Conservation (phyloP, 257 asterid genomes). For the Solanum virginianum region DNA sequence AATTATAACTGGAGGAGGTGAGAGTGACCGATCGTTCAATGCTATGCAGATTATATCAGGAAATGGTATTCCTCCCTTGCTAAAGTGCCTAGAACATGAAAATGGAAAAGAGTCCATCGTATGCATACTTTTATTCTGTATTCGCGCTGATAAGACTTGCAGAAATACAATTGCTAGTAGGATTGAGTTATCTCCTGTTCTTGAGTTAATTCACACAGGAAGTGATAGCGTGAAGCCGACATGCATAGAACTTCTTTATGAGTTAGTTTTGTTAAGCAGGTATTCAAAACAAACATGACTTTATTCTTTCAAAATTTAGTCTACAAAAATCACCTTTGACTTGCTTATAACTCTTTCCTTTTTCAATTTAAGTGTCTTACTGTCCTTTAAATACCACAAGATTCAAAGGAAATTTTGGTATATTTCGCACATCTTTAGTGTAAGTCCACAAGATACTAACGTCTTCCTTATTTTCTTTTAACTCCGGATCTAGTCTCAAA, state of each 20-base stretch:
- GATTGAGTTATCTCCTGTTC: conserved; percentile 50
- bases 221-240: conserved; percentile 39
- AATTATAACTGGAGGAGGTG: conserved; percentile 54
- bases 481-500: background rate
- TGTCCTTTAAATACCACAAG: background rate
- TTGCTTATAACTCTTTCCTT: background rate
- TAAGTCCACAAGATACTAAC: background rate
- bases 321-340: background rate
- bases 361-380: background rate
- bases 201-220: conserved; percentile 66
- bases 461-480: background rate
- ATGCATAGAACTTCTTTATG: conserved; percentile 61
- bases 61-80: conserved; percentile 44
- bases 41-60: conserved; percentile 30
- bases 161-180: conserved; percentile 39
- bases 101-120: conserved; percentile 39
- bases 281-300: conserved; percentile 1
- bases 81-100: conserved; percentile 42
- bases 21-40: conserved; percentile 25
- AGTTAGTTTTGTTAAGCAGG: conserved; percentile 64
- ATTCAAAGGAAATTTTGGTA: background rate
- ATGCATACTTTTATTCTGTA: conserved; percentile 48
- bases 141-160: conserved; percentile 44
- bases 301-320: background rate
- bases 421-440: background rate